Percentiles rank a stretch among this genome's conserved stretches.
These are phyloP conservation scores for Moesziomyces sp. DNA, from an alignment of 1,284 basidiomycete species.

Conservation along the genomic window DNA sequence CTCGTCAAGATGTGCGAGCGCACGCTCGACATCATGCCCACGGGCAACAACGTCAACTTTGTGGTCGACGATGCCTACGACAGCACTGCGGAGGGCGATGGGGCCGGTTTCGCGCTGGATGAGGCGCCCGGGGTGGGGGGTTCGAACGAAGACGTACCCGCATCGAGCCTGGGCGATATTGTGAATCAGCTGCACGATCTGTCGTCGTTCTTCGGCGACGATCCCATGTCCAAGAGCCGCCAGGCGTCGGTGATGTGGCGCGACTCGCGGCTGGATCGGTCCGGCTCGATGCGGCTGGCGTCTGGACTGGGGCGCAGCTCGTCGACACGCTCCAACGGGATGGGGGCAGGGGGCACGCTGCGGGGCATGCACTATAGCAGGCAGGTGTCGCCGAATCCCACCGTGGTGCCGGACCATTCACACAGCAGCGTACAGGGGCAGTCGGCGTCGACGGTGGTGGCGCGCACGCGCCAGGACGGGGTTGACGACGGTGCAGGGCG, in stretches of 20 bases:
- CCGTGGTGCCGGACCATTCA: constrained; percentile 23
- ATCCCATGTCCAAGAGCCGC: constrained; percentile 45
- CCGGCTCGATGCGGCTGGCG: constrained; percentile 29
- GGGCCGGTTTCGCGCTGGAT: constrained; percentile 29
- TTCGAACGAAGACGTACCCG: constrained; percentile 13
- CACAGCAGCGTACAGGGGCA: neutral
- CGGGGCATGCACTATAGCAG: constrained; percentile 13
- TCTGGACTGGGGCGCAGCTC: constrained; percentile 21
- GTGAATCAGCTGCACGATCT: constrained; percentile 65
- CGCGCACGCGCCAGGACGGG: neutral
- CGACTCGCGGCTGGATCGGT: constrained; percentile 40
- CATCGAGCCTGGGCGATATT: constrained; percentile 53
- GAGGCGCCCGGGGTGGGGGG: constrained; percentile 36
- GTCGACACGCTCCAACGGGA: constrained; percentile 21
- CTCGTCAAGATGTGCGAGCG: constrained; percentile 62
- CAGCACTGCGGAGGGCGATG: constrained; percentile 25
- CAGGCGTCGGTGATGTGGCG: constrained; percentile 46
- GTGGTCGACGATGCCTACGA: constrained; percentile 55
- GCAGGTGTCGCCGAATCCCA: constrained; percentile 43
- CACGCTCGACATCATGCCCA: constrained; percentile 52
- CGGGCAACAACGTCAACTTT: constrained; percentile 59
- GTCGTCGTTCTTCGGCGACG: constrained; percentile 63
- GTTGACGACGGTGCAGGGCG: constrained; percentile 7
- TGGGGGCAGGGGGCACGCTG: constrained; percentile 17
- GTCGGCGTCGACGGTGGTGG: neutral